A percentile compares a stretch with the other conserved stretches of the same genome.
These are phyloP conservation scores for Aspergillus pseudoviridinutans DNA, from an alignment of 2,329 filamentous ascomycete genomes.

Conservation along the genomic window DNA sequence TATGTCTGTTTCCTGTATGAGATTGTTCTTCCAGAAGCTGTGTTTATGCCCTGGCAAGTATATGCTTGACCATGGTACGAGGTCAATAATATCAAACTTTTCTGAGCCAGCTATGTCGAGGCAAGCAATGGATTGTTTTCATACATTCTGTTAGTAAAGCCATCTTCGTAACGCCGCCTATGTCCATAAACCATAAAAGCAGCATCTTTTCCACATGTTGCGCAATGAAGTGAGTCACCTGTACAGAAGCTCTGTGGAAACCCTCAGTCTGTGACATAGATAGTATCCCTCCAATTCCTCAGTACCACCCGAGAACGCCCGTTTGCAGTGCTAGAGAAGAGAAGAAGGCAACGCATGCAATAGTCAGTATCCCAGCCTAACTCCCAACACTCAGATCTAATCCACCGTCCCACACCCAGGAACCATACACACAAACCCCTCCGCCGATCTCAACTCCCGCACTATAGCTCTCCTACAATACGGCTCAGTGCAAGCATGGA, in stretches of 20 bases:
- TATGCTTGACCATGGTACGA: neutral
- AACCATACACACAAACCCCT: conserved; percentile 19
- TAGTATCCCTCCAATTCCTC: neutral
- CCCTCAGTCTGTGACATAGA: neutral
- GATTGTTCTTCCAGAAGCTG: neutral
- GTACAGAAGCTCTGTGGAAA: neutral
- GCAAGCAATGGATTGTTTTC: neutral
- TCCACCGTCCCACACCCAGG: conserved; percentile 11
- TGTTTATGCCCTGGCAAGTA: neutral
- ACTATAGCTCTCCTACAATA: conserved; percentile 12
- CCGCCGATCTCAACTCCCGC: conserved; percentile 2
- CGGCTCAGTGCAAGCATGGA: conserved; percentile 14
- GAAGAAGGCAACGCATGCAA: conserved; percentile 4
- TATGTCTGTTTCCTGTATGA: neutral
- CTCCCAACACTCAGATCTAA: neutral
- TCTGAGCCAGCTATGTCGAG: neutral
- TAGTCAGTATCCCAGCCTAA: neutral
- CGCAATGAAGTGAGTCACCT: neutral
- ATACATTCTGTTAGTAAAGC: neutral
- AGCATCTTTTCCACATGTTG: neutral
- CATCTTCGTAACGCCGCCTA: neutral
- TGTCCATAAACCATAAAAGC: neutral
- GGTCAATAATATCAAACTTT: neutral
- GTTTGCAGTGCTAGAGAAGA: neutral
- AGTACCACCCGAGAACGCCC: neutral